Evolutionary conservation across 176 grass and related monocot genomes (phyloP).

Genomic region (Phyllostachys edulis): DNA sequence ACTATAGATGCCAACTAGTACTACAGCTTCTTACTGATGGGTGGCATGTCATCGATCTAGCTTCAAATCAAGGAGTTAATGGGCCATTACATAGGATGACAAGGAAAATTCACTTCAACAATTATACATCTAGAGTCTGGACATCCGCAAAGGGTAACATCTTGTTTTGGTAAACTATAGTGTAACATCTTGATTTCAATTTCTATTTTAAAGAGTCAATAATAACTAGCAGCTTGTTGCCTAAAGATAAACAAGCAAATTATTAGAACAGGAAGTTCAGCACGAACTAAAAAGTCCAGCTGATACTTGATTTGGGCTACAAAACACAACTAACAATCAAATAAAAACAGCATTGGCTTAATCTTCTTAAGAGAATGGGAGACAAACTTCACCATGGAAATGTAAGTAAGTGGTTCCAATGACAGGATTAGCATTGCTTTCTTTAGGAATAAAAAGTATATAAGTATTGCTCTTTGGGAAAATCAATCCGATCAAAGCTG

Average conservation of each 20-base stretch:
- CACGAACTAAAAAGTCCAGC: background rate
- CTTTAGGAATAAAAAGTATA: background rate
- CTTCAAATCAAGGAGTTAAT: background rate
- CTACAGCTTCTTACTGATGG: background rate
- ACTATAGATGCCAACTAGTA: background rate
- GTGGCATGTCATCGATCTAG: background rate
- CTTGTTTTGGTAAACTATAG: background rate
- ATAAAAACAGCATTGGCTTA: background rate
- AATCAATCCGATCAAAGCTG: background rate
- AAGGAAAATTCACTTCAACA: background rate
- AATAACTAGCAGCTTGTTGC: background rate
- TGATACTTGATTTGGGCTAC: background rate
- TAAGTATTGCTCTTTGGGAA: background rate
- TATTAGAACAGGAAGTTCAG: background rate
- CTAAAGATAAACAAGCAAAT: constrained; percentile 5
- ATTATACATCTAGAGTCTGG: background rate
- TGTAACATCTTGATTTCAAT: background rate
- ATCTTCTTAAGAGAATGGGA: background rate
- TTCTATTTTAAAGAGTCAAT: background rate
- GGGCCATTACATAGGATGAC: constrained; percentile 9
- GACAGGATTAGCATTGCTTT: background rate
- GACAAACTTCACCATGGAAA: constrained; percentile 16
- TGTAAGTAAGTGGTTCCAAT: background rate
- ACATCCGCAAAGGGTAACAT: background rate
- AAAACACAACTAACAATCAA: background rate